Conservation (phyloP, 371 early-diverging fungal species). For the Lichtheimia corymbifera region DNA sequence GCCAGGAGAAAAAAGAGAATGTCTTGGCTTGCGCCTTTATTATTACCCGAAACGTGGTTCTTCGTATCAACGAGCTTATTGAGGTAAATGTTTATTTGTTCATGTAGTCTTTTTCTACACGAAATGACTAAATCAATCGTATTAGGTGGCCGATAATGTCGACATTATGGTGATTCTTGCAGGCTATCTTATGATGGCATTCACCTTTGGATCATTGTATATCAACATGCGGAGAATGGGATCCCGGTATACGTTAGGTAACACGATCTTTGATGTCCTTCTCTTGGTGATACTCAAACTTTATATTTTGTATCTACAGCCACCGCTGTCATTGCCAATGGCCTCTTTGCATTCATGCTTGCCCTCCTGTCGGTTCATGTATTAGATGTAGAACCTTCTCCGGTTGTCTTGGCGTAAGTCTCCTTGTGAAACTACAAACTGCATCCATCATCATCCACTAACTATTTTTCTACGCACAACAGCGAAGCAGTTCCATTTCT, state of each 20-base stretch:
- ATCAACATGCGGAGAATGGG: slow-evolving; percentile 82
- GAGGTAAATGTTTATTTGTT: slow-evolving; percentile 36
- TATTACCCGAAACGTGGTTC: slow-evolving; percentile 50
- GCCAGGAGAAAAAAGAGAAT: slow-evolving; percentile 20
- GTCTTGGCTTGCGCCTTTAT: slow-evolving; percentile 47
- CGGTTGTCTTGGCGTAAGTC: slow-evolving; percentile 57
- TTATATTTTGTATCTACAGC: slow-evolving; percentile 20
- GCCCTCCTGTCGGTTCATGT: slow-evolving; percentile 61
- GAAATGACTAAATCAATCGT: neutral
- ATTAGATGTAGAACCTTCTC: slow-evolving; percentile 62
- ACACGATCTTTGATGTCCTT: no score
- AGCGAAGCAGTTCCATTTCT: slow-evolving; percentile 87
- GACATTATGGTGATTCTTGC: slow-evolving; percentile 76
- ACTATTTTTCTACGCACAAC: neutral
- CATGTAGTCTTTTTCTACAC: neutral
- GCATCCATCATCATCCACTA: neutral
- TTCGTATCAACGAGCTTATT: slow-evolving; percentile 58
- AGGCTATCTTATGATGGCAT: slow-evolving; percentile 77
- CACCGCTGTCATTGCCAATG: slow-evolving; percentile 56
- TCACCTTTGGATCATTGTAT: slow-evolving; percentile 76
- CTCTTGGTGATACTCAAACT: neutral
- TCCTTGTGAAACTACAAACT: slow-evolving; percentile 3
- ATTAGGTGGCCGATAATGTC: slow-evolving; percentile 52
- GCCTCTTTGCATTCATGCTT: slow-evolving; percentile 75
- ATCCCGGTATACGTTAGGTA: slow-evolving; percentile 75